Conservation (phyloP, 2,329 filamentous ascomycete species). For the Beauveria bassiana region DNA sequence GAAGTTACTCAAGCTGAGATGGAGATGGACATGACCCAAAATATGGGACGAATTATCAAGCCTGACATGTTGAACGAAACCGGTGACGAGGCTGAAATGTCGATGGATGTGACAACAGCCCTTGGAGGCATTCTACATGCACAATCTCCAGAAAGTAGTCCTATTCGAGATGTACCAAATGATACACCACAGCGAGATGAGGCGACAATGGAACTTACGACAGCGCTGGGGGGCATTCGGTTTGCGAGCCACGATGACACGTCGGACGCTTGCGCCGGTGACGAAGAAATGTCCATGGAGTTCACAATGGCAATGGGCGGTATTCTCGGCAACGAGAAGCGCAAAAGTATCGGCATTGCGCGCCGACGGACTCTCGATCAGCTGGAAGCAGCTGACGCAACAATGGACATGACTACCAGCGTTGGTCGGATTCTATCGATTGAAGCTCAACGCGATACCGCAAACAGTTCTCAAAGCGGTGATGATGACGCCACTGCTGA, state of each 20-base stretch:
- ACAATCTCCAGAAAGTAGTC: slow-evolving; percentile 5
- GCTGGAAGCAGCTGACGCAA: slow-evolving; percentile 23
- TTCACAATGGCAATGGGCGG: slow-evolving; percentile 12
- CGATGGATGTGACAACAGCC: slow-evolving; percentile 87
- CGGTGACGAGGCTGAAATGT: slow-evolving; percentile 60
- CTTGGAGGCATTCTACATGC: slow-evolving; percentile 68
- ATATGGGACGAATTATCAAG: slow-evolving; percentile 46
- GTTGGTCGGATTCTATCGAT: slow-evolving; percentile 59
- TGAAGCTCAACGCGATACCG: slow-evolving; percentile 24
- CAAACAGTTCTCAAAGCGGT: slow-evolving; percentile 42
- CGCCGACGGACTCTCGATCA: slow-evolving; percentile 3
- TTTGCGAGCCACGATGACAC: not conserved
- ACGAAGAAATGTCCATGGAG: slow-evolving; percentile 30
- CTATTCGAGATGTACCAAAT: slow-evolving; percentile 1
- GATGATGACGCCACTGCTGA: slow-evolving; percentile 40
- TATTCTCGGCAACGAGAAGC: slow-evolving; percentile 7
- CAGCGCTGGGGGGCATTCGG: slow-evolving; percentile 9
- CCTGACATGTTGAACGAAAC: slow-evolving; percentile 34
- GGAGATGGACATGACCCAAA: slow-evolving; percentile 50
- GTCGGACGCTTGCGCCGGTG: slow-evolving; percentile 14
- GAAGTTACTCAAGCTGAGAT: slow-evolving; percentile 31
- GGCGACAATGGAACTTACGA: slow-evolving; percentile 9
- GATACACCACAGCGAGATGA: slow-evolving; percentile 2
- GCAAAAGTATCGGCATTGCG: slow-evolving; percentile 1
- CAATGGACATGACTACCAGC: slow-evolving; percentile 79